A percentile compares a stretch with the other conserved stretches of the same genome.
phyloP scores from a whole-genome alignment of 257 asterid species.

The Jacaranda copaia region DNA sequence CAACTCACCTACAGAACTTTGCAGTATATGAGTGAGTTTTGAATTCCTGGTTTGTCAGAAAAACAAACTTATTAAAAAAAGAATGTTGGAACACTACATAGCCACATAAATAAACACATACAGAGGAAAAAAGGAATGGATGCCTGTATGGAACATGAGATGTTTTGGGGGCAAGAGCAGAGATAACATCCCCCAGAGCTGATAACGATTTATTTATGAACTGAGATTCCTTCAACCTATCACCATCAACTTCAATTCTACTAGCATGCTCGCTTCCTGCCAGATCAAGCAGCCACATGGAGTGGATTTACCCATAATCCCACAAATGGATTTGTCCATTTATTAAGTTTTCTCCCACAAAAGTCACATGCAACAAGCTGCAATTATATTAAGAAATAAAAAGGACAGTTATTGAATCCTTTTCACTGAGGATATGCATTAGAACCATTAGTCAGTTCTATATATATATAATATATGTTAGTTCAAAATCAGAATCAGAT shows the following conservation, averaged over 20 bases:
- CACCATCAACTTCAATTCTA: constrained; percentile 93
- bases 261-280: constrained; percentile 99
- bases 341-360: constrained; percentile 72
- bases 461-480: no score
- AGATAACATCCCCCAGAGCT: constrained; percentile 94
- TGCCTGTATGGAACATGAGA: constrained; percentile 86
- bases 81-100: constrained; percentile 17
- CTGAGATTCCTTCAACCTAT: constrained; percentile 92
- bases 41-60: constrained; percentile 76
- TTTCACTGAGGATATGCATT: not conserved
- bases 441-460: no score
- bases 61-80: constrained; percentile 33
- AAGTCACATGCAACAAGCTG: constrained; percentile 93
- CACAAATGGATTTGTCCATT: constrained; percentile 91
- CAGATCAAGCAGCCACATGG: constrained; percentile 98
- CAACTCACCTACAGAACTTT: constrained; percentile 86
- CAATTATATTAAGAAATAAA: constrained; percentile 16
- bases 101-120: not conserved
- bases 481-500: no score
- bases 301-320: no score
- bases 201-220: constrained; percentile 92
- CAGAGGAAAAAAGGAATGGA: constrained; percentile 29
- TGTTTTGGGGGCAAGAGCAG: constrained; percentile 91
- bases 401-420: constrained; percentile 1
- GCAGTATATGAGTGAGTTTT: constrained; percentile 97